Conservation (phyloP, 73 alveolate genomes). For the Paramecium primaurelia region DNA sequence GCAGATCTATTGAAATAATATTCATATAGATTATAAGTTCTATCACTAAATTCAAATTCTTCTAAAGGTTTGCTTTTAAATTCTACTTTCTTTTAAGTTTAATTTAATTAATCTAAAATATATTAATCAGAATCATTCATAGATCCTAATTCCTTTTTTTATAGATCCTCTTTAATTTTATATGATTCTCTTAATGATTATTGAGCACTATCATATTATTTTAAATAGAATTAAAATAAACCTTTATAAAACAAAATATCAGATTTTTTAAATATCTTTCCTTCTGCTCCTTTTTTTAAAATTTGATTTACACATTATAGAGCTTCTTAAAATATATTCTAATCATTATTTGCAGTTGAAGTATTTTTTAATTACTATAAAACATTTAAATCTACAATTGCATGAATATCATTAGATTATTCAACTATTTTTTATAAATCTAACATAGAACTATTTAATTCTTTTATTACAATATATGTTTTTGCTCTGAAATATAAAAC, state of each 20-base stretch:
- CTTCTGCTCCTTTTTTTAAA: conserved; percentile 33
- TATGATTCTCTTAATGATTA: conserved; percentile 29
- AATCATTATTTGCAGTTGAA: not conserved
- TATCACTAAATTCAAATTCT: conserved; percentile 54
- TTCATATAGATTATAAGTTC: conserved; percentile 55
- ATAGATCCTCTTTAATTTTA: conserved; percentile 40
- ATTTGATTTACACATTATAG: not conserved
- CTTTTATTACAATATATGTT: conserved; percentile 14
- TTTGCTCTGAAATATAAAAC: conserved; percentile 47
- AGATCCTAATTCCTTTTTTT: not conserved
- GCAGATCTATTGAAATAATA: conserved; percentile 37
- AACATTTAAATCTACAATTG: not conserved
- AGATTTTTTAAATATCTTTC: conserved; percentile 43
- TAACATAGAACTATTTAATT: conserved; percentile 11
- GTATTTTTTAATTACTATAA: conserved; percentile 9
- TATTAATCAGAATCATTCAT: conserved; percentile 35
- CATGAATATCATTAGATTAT: conserved; percentile 31
- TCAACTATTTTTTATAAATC: conserved; percentile 50
- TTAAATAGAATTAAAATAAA: conserved; percentile 43
- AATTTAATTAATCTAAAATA: not conserved
- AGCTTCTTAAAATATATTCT: not conserved
- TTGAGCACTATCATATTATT: conserved; percentile 46
- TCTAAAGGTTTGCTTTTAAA: not conserved
- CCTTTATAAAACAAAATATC: conserved; percentile 55
- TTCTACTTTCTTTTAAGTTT: not conserved